A percentile compares a stretch with the other conserved stretches of the same genome.
Evolutionary conservation across 176 grass and related monocot species (phyloP).

Genomic region (Dendrocalamus sinicus): DNA sequence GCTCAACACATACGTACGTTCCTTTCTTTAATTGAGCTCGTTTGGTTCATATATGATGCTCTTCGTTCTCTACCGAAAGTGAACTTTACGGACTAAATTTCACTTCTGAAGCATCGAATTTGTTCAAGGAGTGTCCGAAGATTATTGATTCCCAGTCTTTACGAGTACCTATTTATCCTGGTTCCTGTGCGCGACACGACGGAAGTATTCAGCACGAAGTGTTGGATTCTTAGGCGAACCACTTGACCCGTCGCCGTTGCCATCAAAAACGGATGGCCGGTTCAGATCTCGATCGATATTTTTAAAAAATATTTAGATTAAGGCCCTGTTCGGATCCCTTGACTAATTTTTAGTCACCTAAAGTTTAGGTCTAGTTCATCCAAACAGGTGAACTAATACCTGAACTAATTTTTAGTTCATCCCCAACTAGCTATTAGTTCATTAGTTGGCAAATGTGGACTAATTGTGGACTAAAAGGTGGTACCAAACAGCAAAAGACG

Average conservation of each 20-base stretch:
- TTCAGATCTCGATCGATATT: neutral
- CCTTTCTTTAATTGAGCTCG: neutral
- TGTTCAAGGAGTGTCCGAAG: neutral
- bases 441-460: too few relatives aligned
- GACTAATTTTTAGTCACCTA: too few relatives aligned
- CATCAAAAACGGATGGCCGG: neutral
- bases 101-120: neutral
- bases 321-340: too few relatives aligned
- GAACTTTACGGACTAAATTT: neutral
- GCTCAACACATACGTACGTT: conserved; percentile 88
- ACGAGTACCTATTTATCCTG: neutral
- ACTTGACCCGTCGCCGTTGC: neutral
- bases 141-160: neutral
- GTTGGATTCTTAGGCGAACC: neutral
- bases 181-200: neutral
- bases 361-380: too few relatives aligned
- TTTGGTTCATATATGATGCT: neutral
- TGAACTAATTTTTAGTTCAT: too few relatives aligned
- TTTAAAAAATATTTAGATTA: too few relatives aligned
- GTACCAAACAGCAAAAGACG: too few relatives aligned
- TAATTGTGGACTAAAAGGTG: too few relatives aligned
- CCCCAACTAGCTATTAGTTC: too few relatives aligned
- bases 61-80: neutral
- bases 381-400: too few relatives aligned
- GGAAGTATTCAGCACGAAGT: neutral